These are phyloP conservation scores for Sphagnum fallax DNA, from an alignment of 228 moss, liverwort and hornwort genomes.

Conservation along the genomic window DNA sequence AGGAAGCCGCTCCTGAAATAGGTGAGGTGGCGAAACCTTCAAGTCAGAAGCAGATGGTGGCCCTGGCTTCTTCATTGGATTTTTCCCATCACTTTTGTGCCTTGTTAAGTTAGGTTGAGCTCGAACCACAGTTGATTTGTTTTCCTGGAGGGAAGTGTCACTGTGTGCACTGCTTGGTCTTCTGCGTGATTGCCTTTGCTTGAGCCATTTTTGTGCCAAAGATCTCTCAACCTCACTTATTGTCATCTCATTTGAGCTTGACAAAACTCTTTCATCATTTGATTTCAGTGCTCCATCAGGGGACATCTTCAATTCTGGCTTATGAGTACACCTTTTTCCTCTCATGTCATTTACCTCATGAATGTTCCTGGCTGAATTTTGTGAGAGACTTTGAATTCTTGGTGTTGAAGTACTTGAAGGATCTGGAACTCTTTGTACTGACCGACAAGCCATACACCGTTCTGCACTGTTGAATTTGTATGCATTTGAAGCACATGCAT, in stretches of 20 bases:
- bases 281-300: constrained; percentile 10
- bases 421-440: constrained; percentile 11
- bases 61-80: constrained; percentile 17
- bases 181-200: constrained; percentile 30
- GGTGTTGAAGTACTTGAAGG: neutral
- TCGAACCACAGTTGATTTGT: constrained; percentile 25
- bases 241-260: constrained; percentile 1
- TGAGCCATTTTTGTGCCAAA: constrained; percentile 56
- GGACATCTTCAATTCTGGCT: constrained; percentile 11
- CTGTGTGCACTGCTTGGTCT: neutral
- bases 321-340: constrained; percentile 21
- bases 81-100: constrained; percentile 13
- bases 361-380: constrained; percentile 9
- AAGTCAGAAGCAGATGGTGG: constrained; percentile 25
- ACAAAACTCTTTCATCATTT: constrained; percentile 1
- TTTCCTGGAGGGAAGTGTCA: constrained; percentile 20
- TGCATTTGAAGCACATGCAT: constrained; percentile 11
- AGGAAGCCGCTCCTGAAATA: constrained; percentile 25
- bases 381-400: constrained; percentile 8
- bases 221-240: constrained; percentile 34
- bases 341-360: constrained; percentile 11
- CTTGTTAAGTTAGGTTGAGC: constrained; percentile 12
- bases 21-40: constrained; percentile 24
- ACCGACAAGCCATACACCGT: constrained; percentile 7
- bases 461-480: constrained; percentile 11